These are phyloP conservation scores for Cytospora paraplurivora DNA, from an alignment of 2,329 filamentous ascomycete species.

Conservation along the genomic window DNA sequence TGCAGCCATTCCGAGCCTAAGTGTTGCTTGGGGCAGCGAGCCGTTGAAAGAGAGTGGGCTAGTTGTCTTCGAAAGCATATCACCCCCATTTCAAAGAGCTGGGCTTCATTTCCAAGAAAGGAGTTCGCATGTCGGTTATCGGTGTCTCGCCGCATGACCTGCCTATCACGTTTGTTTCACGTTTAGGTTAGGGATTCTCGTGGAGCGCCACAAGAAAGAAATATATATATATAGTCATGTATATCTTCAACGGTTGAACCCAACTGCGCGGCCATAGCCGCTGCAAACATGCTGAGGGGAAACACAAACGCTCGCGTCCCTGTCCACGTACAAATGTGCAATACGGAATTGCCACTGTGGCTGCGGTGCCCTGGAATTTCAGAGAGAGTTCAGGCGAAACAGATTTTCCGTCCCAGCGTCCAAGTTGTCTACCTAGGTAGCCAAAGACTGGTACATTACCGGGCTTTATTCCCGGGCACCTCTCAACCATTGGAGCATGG, in stretches of 20 bases:
- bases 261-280: constrained; percentile 21
- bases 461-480: constrained; percentile 5
- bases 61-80: background rate
- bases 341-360: constrained; percentile 10
- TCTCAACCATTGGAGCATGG: constrained; percentile 1
- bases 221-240: background rate
- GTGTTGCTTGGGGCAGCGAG: background rate
- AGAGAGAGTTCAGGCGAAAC: constrained; percentile 17
- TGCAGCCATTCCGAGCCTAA: background rate
- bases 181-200: background rate
- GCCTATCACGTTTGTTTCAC: background rate
- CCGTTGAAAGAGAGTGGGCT: background rate
- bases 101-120: background rate
- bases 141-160: background rate
- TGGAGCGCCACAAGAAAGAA: background rate
- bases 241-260: constrained; percentile 13
- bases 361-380: constrained; percentile 7
- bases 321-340: constrained; percentile 6
- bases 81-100: background rate
- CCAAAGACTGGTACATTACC: background rate
- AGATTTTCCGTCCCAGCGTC: background rate
- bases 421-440: background rate
- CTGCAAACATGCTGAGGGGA: constrained; percentile 15
- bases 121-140: background rate
- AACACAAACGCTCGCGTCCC: constrained; percentile 12